A percentile compares a stretch with the other conserved stretches of the same genome.
Evolutionary conservation across 371 early-diverging fungal species (phyloP).

Genomic region (Apophysomyces elegans): DNA sequence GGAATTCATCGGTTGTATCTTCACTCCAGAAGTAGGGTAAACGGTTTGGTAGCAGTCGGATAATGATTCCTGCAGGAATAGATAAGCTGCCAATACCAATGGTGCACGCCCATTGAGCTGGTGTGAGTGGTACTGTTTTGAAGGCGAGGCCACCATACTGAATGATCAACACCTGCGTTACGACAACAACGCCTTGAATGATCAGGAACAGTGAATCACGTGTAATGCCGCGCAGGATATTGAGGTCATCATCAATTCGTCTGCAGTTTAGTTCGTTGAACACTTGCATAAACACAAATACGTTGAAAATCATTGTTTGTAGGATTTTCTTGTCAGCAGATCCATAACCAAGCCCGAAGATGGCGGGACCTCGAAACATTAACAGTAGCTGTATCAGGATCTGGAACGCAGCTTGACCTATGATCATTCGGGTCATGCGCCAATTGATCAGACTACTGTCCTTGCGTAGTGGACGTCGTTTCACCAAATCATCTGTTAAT

Average conservation of each 20-base stretch:
- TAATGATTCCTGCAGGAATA: conserved; percentile 74
- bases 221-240: conserved; percentile 75
- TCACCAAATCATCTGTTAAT: conserved; percentile 82
- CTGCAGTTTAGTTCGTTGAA: conserved; percentile 79
- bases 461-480: conserved; percentile 27
- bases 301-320: conserved; percentile 71
- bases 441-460: conserved; percentile 65
- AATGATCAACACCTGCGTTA: conserved; percentile 80
- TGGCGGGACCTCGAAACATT: conserved; percentile 26
- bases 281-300: conserved; percentile 74
- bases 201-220: conserved; percentile 72
- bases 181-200: conserved; percentile 67
- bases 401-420: conserved; percentile 73
- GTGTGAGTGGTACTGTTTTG: conserved; percentile 67
- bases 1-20: conserved; percentile 50
- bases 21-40: conserved; percentile 35
- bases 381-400: conserved; percentile 54
- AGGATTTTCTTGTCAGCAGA: conserved; percentile 25
- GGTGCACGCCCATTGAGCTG: conserved; percentile 77
- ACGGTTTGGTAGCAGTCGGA: conserved; percentile 66
- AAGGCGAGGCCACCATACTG: conserved; percentile 85
- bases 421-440: conserved; percentile 60
- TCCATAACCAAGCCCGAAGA: conserved; percentile 35
- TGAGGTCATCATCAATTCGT: conserved; percentile 70
- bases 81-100: conserved; percentile 74